These are phyloP conservation scores for Beauveria sp. DNA, from an alignment of 2,329 filamentous ascomycete species.

Conservation along the genomic window DNA sequence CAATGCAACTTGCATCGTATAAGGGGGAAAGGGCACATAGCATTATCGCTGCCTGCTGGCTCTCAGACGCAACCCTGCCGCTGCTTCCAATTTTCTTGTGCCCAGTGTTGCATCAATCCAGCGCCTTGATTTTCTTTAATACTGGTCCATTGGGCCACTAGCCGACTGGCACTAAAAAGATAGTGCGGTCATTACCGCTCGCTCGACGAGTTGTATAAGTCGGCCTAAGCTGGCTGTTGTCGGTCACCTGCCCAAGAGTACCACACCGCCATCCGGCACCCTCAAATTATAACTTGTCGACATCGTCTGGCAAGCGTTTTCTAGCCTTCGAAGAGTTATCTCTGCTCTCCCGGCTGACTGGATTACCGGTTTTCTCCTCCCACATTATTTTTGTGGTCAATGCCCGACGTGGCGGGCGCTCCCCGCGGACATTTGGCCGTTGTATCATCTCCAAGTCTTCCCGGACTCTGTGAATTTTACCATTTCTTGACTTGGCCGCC, in stretches of 20 bases:
- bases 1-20: not conserved
- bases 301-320: not conserved
- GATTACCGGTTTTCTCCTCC: not conserved
- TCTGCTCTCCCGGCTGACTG: not conserved
- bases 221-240: conserved; percentile 10
- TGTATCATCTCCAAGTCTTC: not conserved
- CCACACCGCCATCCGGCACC: conserved; percentile 11
- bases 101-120: conserved; percentile 6
- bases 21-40: not conserved
- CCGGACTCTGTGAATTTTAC: conserved; percentile 1
- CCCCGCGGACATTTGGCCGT: conserved; percentile 6
- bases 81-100: conserved; percentile 3
- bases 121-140: conserved; percentile 5
- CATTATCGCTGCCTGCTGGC: not conserved
- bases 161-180: conserved; percentile 11
- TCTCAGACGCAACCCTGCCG: conserved; percentile 3
- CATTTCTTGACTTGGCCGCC: not conserved
- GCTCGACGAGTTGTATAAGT: conserved; percentile 9
- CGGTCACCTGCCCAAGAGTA: conserved; percentile 10
- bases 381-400: not conserved
- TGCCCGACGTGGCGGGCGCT: conserved; percentile 9
- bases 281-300: conserved; percentile 9
- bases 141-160: conserved; percentile 10
- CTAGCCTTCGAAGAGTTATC: not conserved
- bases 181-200: conserved; percentile 12